A percentile compares a stretch with the other conserved stretches of the same genome.
Evolutionary conservation across 176 grass and related monocot genomes (phyloP).

Genomic region (Rhynchospora breviuscula): DNA sequence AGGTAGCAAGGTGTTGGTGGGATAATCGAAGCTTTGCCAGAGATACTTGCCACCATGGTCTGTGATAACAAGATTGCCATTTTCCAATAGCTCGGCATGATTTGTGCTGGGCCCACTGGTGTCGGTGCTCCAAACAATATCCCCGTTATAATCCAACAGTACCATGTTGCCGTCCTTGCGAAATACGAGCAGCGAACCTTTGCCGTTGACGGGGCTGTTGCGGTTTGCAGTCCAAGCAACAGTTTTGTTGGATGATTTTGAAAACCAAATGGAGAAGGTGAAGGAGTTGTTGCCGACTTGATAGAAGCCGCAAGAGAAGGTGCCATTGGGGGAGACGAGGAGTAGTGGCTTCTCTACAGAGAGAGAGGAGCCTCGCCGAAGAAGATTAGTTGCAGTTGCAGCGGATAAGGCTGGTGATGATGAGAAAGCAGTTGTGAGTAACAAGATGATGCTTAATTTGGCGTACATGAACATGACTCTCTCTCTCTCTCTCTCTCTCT

Average conservation of each 20-base stretch:
- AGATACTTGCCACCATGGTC: slow-evolving; percentile 29
- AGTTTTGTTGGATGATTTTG: slow-evolving; percentile 15
- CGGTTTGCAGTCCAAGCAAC: slow-evolving; percentile 51
- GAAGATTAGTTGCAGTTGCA: not conserved
- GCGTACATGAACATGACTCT: not conserved
- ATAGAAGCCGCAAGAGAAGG: slow-evolving; percentile 33
- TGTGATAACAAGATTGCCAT: slow-evolving; percentile 43
- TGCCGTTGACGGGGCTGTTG: slow-evolving; percentile 32
- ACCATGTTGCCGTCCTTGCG: slow-evolving; percentile 32
- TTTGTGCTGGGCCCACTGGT: slow-evolving; percentile 6
- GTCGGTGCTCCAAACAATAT: slow-evolving; percentile 40
- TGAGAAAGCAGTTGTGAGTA: not conserved
- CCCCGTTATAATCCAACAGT: slow-evolving; percentile 40
- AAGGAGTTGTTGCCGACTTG: slow-evolving; percentile 45
- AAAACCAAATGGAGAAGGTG: slow-evolving; percentile 59
- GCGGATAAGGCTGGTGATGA: no score
- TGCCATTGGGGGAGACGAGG: not conserved
- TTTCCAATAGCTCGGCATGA: slow-evolving; percentile 29
- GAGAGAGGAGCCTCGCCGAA: slow-evolving; percentile 5
- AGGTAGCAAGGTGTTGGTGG: slow-evolving; percentile 53
- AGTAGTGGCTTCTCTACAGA: not conserved
- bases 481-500: no score
- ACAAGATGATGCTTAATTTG: not conserved
- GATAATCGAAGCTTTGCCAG: slow-evolving; percentile 56
- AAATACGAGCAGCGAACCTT: slow-evolving; percentile 32